Conservation (phyloP, 2,329 filamentous ascomycete species). For the Knufia fluminis region DNA sequence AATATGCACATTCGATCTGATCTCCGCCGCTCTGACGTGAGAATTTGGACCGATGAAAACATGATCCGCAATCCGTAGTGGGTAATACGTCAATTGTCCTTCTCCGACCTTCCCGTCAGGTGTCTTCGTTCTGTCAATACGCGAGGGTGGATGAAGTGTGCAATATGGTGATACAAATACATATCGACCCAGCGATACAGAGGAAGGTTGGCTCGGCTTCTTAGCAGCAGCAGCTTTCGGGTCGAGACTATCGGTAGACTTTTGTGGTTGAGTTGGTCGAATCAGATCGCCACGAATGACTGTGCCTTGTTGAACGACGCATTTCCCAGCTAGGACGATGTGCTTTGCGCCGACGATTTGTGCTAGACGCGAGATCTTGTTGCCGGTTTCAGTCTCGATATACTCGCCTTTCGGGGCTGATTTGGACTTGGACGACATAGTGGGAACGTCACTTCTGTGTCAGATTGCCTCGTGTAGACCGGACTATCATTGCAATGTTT, state of each 20-base stretch:
- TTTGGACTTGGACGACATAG: slow-evolving; percentile 61
- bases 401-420: slow-evolving; percentile 69
- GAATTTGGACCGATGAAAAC: slow-evolving; percentile 73
- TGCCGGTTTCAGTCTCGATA: slow-evolving; percentile 95
- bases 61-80: slow-evolving; percentile 87
- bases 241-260: slow-evolving; percentile 28
- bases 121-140: slow-evolving; percentile 58
- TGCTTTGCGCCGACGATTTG: slow-evolving; percentile 92
- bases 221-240: slow-evolving; percentile 26
- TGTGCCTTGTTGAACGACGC: slow-evolving; percentile 89
- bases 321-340: slow-evolving; percentile 93
- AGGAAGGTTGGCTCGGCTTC: slow-evolving; percentile 28
- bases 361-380: slow-evolving; percentile 91
- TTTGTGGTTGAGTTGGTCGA: slow-evolving; percentile 43
- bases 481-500: too few relatives aligned
- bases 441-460: neutral
- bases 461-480: too few relatives aligned
- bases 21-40: slow-evolving; percentile 71
- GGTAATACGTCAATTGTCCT: slow-evolving; percentile 62
- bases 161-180: slow-evolving; percentile 75
- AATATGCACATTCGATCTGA: slow-evolving; percentile 80
- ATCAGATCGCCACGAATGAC: slow-evolving; percentile 87
- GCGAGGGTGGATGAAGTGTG: slow-evolving; percentile 71
- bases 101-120: slow-evolving; percentile 10
- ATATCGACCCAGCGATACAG: slow-evolving; percentile 83